Conservation (phyloP, 2,329 filamentous ascomycete genomes). For the Sporothrix pallida region DNA sequence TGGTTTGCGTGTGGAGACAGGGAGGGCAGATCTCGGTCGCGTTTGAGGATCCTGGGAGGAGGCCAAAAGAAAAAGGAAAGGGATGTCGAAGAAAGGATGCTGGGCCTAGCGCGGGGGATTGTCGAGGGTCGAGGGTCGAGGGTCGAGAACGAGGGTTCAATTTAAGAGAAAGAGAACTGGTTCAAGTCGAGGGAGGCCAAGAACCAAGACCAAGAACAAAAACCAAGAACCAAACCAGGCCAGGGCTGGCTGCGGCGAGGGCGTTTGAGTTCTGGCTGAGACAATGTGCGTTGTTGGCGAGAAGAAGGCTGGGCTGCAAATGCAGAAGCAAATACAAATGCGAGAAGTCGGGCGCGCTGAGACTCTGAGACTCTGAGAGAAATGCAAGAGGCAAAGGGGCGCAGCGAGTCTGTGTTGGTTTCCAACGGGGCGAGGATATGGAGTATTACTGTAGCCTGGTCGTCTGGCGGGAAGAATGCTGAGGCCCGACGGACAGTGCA, state of each 20-base stretch:
- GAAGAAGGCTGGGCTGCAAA: background rate
- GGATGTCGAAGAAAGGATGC: conserved; percentile 22
- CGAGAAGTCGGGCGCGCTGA: background rate
- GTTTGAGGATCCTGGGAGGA: background rate
- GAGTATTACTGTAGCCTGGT: background rate
- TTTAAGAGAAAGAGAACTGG: too few relatives aligned
- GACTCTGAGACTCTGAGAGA: background rate
- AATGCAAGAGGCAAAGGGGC: conserved; percentile 4
- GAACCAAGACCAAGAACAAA: background rate
- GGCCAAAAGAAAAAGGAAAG: background rate
- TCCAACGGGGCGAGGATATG: background rate
- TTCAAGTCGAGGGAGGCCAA: too few relatives aligned
- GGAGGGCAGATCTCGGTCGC: conserved; percentile 22
- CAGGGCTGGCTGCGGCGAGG: conserved; percentile 3
- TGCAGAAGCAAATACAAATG: background rate
- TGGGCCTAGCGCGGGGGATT: conserved; percentile 5
- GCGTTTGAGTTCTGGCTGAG: conserved; percentile 20
- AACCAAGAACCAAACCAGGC: background rate
- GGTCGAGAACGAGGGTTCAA: background rate
- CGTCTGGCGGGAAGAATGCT: too few relatives aligned
- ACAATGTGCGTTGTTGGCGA: conserved; percentile 23
- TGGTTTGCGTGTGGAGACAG: background rate
- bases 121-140: background rate
- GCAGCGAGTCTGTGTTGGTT: background rate
- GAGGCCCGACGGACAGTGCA: conserved; percentile 4